These are phyloP conservation scores for Saturnispora quitensis DNA, from an alignment of 805 yeast species.

Conservation along the genomic window DNA sequence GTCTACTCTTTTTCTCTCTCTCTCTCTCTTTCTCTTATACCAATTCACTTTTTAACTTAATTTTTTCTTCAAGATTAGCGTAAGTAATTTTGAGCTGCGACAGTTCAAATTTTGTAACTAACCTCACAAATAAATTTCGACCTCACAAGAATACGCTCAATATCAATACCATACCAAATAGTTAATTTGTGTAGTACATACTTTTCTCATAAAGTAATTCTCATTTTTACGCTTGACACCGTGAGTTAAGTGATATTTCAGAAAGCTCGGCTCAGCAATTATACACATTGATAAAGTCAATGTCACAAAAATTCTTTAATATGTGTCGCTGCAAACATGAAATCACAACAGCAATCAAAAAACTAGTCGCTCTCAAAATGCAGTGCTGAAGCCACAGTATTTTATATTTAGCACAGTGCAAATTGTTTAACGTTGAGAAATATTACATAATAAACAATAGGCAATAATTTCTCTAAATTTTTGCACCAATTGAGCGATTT, in stretches of 20 bases:
- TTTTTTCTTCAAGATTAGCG: too few relatives aligned
- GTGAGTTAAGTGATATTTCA: too few relatives aligned
- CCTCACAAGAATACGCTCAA: too few relatives aligned
- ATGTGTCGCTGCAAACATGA: not conserved
- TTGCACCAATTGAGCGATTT: not conserved
- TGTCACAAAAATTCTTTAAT: not conserved
- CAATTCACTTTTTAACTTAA: not conserved
- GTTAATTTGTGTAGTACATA: too few relatives aligned
- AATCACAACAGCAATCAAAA: not conserved
- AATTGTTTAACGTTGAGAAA: not conserved
- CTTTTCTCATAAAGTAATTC: too few relatives aligned
- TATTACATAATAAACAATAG: not conserved
- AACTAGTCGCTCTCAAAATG: not conserved
- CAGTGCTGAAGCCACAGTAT: not conserved
- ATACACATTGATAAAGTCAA: not conserved
- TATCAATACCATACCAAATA: too few relatives aligned
- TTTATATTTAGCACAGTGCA: not conserved
- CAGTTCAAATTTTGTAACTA: too few relatives aligned
- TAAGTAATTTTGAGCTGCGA: not conserved
- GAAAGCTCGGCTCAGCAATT: not conserved
- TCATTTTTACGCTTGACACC: too few relatives aligned
- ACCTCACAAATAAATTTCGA: too few relatives aligned
- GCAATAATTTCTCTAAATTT: not conserved
- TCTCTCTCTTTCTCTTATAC: not conserved
- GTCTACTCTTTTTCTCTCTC: conserved; percentile 1